Evolutionary conservation across 164 flowering plant genomes (phyloP), one percentile per base, ranked within the genome.

Genomic region (Umbilicus rupestris): DNA sequence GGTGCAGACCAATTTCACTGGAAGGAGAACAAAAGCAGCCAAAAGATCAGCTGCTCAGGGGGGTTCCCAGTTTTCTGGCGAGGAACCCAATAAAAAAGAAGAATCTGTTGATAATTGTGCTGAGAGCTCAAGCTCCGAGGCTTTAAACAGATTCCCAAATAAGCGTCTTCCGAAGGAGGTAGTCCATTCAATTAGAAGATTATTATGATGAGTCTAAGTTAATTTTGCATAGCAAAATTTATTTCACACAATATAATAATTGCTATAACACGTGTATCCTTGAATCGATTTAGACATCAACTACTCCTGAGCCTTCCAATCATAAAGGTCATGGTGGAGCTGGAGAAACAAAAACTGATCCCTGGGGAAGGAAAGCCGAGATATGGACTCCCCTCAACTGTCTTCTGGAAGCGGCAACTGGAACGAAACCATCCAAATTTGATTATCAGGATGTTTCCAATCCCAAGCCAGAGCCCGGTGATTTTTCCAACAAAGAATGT

Each of bases 381-480:
- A 78, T 83, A 3, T 90, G 96, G 97, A 93, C 89, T 39, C 96
- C 98, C 39, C 81, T 94, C 59, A 91, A 86, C 71, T 84, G 86
- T 78, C 82, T 91, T 59, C 88, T 94, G 66, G 97, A 94, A 75
- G 96, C 83, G 68, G 99, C 99, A 65, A 91, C 85, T 70, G 81
- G 96, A 73, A 85, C 88, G 41, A 89, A 87, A 78, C 72, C 87
- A 6, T 82, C 78, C 37, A 88, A 85, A 72, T 78, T 65, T 57
- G 76, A 60, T 74, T 68, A 77, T 50, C 91, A 74, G 64, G 85
- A 83, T 29, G 39, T n/a, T 5, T 58, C 75, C n/a, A 8, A 35
- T 55, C 55, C 73, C 45, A 92, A 85, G 71, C 47, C 78, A 65
- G 91, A 89, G 58, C 70, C 71, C 24, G 35, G 15, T 19, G 59